Evolutionary conservation across 305 asterid genomes (phyloP), one percentile per base, ranked within the genome.

Genomic region (Petunia hybrid): DNA sequence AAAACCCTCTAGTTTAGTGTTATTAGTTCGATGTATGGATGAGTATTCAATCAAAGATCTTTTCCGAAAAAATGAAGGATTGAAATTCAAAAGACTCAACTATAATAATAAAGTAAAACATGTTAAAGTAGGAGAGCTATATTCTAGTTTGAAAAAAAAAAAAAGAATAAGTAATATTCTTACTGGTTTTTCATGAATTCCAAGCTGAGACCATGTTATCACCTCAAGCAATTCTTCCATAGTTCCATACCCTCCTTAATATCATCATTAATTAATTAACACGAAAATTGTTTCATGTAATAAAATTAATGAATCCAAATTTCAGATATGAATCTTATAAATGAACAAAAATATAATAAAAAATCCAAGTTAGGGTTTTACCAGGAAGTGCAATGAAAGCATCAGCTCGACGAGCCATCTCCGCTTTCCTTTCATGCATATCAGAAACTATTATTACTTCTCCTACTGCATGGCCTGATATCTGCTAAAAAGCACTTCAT

Each of bases 211-310:
- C 95, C 95, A 89, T 41, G 97, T 86, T 77, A 92, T 90, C 83
- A 89, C 90, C 89, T 92, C 97, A 67, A 92, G 93, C 80, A 89
- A 85, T 88, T 92, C 94, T 75, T 92, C 94, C 93, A 92, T 86
- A 8, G 94, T 92, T 75, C 94, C 97, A 82, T 92, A 92, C 14
- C 97, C 97, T 70, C 97, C 97, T 92, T 83, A 86, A 59, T 69
- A 73, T 80, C 13, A 83, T 57, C 78, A 74, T 66, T 53, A 79
- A 43, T 22, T 41, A 41, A 71, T 67, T 10, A 79, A 71, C 35
- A 41, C 31, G 31, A 68, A 42, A 41, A 39, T 2, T 10, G 3
- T 22, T 22, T 0, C 6, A 46, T 10, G 35, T 48, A 6, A 35
- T 71, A 71, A 31, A 31, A 31, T 45, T 51, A 8, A 51, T 51